Base-by-base conservation (phyloP, 306 rosid genomes). In the Glycine latifolia region DNA sequence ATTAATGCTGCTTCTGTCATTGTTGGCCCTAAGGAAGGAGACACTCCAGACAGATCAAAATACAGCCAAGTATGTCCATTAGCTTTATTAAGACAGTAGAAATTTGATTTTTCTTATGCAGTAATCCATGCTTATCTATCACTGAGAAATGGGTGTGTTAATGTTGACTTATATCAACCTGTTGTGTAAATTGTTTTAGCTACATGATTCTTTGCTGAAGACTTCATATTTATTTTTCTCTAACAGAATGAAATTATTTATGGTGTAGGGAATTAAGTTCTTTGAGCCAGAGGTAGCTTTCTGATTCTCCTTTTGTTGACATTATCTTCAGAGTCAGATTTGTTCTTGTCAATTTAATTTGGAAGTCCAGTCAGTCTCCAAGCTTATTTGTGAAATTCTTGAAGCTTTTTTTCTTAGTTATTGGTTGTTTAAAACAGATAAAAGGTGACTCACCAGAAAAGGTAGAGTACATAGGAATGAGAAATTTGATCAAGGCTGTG, bases 21-120 rank as follows among this genome's bases (percentile, higher is more conserved):
- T 79, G 97, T 95, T 80, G 99, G 99, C 17, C 99, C 99, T 44
- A 93, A 95, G 88, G 99, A 95, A 90, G 99, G 99, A 87, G 87
- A 85, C 85, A 95, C 99, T 84, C 97, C 98, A 54, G 99, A 95
- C 63, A 88, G 99, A 85, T 95, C 92, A 84, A 95, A 95, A 76
- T 95, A 95, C 84, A 93, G 96, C 86, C 99, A 95, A 81, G 99
- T 93, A 91, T 49, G 91, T 68, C 66, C 52, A 14, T 33, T 65
- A 43, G 37, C 66, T 49, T 75, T 47, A 58, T 54, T 6, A 76
- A 10, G 66, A 66, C 26, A 11, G 31, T 52, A 17, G 79, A 79
- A 75, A 55, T 53, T 67, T 15, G 52, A 39, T 47, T 56, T 39
- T 59, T 55, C 69, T 13, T 41, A 12, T n/a, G 6, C 43, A 14